Conservation (phyloP, 371 early-diverging fungal species). For the Umbelopsis sp. region DNA sequence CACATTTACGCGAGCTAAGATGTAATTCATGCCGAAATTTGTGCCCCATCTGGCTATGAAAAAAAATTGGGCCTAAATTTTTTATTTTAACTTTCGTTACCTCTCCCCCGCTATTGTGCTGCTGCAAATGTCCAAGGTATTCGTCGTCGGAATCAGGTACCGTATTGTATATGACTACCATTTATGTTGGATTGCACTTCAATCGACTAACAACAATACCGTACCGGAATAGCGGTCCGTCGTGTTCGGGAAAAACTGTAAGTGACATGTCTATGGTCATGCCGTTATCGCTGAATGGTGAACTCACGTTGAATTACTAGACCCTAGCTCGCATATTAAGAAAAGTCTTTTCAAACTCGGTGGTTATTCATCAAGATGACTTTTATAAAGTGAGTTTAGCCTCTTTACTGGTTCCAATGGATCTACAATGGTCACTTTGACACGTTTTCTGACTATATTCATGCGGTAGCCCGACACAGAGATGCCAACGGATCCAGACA, state of each 20-base stretch:
- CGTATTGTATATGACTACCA: neutral
- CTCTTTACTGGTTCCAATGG: neutral
- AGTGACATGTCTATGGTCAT: neutral
- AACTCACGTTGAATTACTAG: conserved; percentile 29
- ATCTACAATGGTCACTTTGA: neutral
- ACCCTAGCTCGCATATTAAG: conserved; percentile 64
- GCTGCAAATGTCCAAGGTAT: conserved; percentile 4
- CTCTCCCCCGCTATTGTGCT: neutral
- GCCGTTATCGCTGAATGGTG: neutral
- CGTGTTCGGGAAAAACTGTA: conserved; percentile 72
- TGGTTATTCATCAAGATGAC: conserved; percentile 83
- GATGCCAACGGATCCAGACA: conserved; percentile 68
- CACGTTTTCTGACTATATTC: neutral
- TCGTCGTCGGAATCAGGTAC: conserved; percentile 6
- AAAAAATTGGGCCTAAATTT: neutral
- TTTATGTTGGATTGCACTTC: neutral
- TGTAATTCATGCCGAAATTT: neutral
- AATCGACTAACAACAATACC: neutral
- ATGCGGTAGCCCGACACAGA: conserved; percentile 53
- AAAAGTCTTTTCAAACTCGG: conserved; percentile 61
- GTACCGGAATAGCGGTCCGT: conserved; percentile 48
- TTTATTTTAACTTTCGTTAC: no score
- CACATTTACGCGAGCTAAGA: neutral
- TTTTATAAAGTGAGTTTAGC: conserved; percentile 66
- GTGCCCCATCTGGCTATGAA: neutral